Percentiles rank a stretch among this genome's conserved stretches.
Evolutionary conservation across 345 rosid species (phyloP).

Genomic region (Moricandia moricandioides): DNA sequence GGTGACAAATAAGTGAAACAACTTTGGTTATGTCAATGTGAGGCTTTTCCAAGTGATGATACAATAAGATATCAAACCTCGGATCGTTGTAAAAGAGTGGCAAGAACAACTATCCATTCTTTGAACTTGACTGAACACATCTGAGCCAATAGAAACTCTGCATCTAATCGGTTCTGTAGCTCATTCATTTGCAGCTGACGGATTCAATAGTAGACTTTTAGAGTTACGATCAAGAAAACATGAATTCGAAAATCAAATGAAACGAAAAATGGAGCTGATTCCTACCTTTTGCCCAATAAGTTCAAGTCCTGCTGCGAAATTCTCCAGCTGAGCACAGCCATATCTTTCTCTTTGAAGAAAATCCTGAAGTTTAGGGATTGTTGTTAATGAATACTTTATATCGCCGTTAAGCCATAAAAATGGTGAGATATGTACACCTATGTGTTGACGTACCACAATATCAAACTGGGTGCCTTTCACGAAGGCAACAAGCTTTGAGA

Average conservation of each 20-base stretch:
- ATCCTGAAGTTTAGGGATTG: constrained; percentile 52
- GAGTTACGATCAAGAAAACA: neutral
- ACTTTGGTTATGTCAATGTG: neutral
- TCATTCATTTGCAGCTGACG: constrained; percentile 91
- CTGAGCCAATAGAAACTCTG: constrained; percentile 93
- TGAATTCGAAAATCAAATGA: neutral
- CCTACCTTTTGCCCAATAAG: constrained; percentile 78
- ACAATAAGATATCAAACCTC: constrained; percentile 51
- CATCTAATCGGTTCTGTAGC: constrained; percentile 91
- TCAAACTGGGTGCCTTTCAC: constrained; percentile 99
- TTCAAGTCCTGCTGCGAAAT: constrained; percentile 90
- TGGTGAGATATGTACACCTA: neutral
- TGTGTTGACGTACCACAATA: constrained; percentile 69
- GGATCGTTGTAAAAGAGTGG: constrained; percentile 81
- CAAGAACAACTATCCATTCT: constrained; percentile 98
- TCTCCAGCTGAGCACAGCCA: constrained; percentile 83
- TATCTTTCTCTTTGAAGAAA: constrained; percentile 92
- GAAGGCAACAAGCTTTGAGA: constrained; percentile 96
- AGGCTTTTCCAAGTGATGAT: neutral
- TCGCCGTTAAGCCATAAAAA: neutral
- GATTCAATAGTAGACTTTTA: constrained; percentile 3
- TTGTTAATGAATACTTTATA: neutral
- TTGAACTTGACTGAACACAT: constrained; percentile 99
- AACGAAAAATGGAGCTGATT: neutral
- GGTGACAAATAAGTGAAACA: neutral